These are phyloP conservation scores for Gentiana macrophylla DNA, from an alignment of 257 asterid genomes.

Conservation along the genomic window DNA sequence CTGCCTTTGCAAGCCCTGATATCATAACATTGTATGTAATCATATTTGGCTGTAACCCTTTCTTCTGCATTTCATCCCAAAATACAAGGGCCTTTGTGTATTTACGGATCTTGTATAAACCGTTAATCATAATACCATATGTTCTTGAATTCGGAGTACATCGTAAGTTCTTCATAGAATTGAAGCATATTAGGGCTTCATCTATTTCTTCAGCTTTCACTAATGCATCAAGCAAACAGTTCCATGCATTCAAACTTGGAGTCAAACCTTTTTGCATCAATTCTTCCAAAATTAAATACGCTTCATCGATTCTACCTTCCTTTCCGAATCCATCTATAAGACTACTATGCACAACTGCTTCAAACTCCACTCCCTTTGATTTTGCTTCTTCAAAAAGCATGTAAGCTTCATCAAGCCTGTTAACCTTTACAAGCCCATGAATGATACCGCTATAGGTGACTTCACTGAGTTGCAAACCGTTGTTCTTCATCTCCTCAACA, in stretches of 20 bases:
- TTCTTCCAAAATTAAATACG: slow-evolving; percentile 79
- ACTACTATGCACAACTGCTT: slow-evolving; percentile 57
- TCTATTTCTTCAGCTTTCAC: slow-evolving; percentile 78
- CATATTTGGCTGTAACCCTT: slow-evolving; percentile 61
- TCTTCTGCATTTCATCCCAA: slow-evolving; percentile 92
- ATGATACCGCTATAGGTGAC: slow-evolving; percentile 77
- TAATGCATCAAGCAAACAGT: slow-evolving; percentile 82
- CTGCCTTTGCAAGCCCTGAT: slow-evolving; percentile 83
- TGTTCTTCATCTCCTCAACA: slow-evolving; percentile 74
- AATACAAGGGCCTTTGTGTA: slow-evolving; percentile 82
- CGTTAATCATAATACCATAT: slow-evolving; percentile 64
- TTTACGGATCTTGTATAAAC: slow-evolving; percentile 64
- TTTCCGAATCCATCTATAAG: slow-evolving; percentile 86
- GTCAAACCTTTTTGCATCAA: slow-evolving; percentile 63
- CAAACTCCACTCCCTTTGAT: slow-evolving; percentile 45
- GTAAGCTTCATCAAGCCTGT: slow-evolving; percentile 82
- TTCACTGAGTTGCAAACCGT: slow-evolving; percentile 59
- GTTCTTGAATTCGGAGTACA: slow-evolving; percentile 51
- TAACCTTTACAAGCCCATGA: slow-evolving; percentile 81
- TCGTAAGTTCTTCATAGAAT: slow-evolving; percentile 64
- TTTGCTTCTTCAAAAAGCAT: slow-evolving; percentile 98
- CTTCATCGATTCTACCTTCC: slow-evolving; percentile 85
- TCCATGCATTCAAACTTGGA: slow-evolving; percentile 78
- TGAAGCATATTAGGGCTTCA: slow-evolving; percentile 85
- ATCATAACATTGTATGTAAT: slow-evolving; percentile 66